Base-by-base conservation (phyloP, 805 yeast genomes). In the Candida tallmaniae region DNA sequence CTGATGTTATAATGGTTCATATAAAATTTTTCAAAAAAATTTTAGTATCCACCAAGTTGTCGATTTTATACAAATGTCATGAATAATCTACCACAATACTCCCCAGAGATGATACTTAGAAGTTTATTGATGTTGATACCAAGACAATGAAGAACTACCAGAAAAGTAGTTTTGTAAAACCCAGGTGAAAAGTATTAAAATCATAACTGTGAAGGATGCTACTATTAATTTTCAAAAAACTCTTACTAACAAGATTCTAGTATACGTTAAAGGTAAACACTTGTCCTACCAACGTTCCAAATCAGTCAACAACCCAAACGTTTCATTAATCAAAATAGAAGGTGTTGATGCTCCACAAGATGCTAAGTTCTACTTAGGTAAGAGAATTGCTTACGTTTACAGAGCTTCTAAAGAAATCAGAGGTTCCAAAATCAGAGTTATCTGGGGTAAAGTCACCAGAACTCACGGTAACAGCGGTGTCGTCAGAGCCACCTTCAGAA, bases 241-340 rank as follows among this genome's bases (percentile, higher is more conserved):
- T 16, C 6, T 7, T 60, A 63, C 70, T 62, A 62, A 62, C 69
- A 48, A n/a, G n/a, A 28, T 52, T 36, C 31, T 67, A 85, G 94
- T 93, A 78, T 93, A 93, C 96, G 97, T 93, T 76, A 93, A 90
- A 83, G 98, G 97, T 77, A 93, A 90, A 83, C 98, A 93, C 84
- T 70, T 93, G 68, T 89, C 97, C 62, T 93, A 90, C 95, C 97
- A 93, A 81, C 94, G 98, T 79, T 88, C 97, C 60, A 93, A 93
- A 88, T 80, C 80, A 73, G 86, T 83, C 68, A 88, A 82, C 83
- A 86, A 93, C 94, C 97, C 98, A 72, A 83, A 86, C 78, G 85
- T 85, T 60, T 93, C 98, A 51, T 80, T 93, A 72, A 76, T 93
- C 70, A 85, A 93, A 79, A 83, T 90, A 65, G 98, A 93, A 78